Evolutionary conservation across 148 eudicot species (phyloP).

Genomic region (Vaccinium darrowii): DNA sequence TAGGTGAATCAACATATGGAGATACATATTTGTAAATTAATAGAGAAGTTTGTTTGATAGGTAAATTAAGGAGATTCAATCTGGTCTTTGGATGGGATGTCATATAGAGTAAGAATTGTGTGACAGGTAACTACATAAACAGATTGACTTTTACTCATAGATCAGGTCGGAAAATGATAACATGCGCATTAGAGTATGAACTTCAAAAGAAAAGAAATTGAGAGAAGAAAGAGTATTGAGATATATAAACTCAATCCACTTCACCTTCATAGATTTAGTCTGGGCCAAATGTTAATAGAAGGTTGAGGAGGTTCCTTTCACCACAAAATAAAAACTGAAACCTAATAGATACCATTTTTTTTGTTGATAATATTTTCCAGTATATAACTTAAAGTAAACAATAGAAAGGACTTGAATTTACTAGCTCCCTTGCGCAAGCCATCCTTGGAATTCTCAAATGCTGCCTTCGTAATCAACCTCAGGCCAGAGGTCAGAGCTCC

Average conservation of each 20-base stretch:
- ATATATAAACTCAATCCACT: neutral
- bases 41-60: neutral
- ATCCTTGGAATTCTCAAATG: conserved; percentile 41
- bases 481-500: conserved; percentile 58
- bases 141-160: neutral
- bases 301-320: neutral
- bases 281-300: neutral
- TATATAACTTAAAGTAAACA: neutral
- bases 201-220: neutral
- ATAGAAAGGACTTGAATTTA: conserved; percentile 16
- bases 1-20: neutral
- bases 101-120: neutral
- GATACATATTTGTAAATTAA: neutral
- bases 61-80: neutral
- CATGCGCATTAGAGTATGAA: neutral
- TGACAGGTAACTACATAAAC: neutral
- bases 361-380: neutral
- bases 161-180: neutral
- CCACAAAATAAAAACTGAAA: neutral
- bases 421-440: conserved; percentile 63
- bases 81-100: neutral
- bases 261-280: neutral
- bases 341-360: neutral
- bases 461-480: conserved; percentile 54
- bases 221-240: neutral